These are phyloP conservation scores for Hibiscus tridactylites DNA, from an alignment of 345 rosid species.

Conservation along the genomic window DNA sequence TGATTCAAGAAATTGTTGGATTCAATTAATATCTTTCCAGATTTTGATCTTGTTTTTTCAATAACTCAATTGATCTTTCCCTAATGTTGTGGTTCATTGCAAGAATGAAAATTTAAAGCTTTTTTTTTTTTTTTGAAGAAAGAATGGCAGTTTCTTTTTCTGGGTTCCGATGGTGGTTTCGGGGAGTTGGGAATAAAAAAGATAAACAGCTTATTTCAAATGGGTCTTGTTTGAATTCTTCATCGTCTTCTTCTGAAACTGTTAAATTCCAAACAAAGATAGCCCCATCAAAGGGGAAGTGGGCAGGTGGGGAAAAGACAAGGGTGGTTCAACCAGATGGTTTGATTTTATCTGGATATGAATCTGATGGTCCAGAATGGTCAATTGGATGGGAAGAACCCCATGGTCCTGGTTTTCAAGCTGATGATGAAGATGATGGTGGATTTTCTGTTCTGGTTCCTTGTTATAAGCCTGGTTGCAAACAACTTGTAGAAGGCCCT, in stretches of 20 bases:
- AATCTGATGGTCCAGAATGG: constrained; percentile 76
- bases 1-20: constrained; percentile 13
- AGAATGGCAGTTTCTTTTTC: constrained; percentile 40
- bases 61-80: constrained; percentile 4
- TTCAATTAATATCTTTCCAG: constrained; percentile 12
- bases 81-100: constrained; percentile 21
- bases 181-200: constrained; percentile 34
- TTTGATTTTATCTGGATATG: constrained; percentile 37
- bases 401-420: constrained; percentile 52
- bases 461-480: constrained; percentile 58
- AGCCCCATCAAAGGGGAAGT: constrained; percentile 32
- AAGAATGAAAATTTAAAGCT: constrained; percentile 1
- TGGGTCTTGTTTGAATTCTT: constrained; percentile 30
- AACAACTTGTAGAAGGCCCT: constrained; percentile 35
- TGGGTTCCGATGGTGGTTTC: constrained; percentile 44
- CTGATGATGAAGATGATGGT: constrained; percentile 40
- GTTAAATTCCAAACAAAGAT: constrained; percentile 36
- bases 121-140: background rate
- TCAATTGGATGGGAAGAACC: constrained; percentile 88
- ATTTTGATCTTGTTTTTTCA: constrained; percentile 1
- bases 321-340: constrained; percentile 47
- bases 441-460: constrained; percentile 81
- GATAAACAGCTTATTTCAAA: constrained; percentile 43
- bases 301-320: constrained; percentile 39
- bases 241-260: constrained; percentile 23